Conservation (phyloP, 2,329 filamentous ascomycete species). For the Penicillium concentricum region DNA sequence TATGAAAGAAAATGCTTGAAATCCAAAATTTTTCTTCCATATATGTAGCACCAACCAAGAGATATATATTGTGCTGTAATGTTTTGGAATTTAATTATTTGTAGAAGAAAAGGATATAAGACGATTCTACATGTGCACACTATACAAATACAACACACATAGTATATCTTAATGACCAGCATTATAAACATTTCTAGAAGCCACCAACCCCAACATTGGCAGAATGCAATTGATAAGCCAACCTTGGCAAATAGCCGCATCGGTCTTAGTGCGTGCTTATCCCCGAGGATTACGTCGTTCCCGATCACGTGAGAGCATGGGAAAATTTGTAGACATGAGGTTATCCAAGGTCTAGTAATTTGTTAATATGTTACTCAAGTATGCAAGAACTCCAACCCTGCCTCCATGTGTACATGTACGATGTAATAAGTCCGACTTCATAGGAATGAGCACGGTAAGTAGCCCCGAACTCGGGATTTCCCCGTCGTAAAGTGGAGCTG, state of each 20-base stretch:
- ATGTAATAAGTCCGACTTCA: neutral
- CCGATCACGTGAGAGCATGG: neutral
- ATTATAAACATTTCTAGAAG: neutral
- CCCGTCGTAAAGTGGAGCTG: conserved; percentile 8
- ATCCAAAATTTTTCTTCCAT: too few relatives aligned
- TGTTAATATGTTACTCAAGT: neutral
- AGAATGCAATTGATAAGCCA: neutral
- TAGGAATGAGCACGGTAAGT: neutral
- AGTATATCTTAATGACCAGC: neutral
- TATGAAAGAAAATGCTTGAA: neutral
- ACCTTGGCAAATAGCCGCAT: neutral
- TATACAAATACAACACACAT: too few relatives aligned
- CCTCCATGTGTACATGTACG: neutral
- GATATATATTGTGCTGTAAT: neutral
- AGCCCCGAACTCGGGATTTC: neutral
- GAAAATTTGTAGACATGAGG: neutral
- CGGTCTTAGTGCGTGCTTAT: conserved; percentile 4
- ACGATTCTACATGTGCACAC: neutral
- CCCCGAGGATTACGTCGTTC: conserved; percentile 3
- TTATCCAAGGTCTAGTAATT: neutral
- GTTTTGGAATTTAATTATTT: neutral
- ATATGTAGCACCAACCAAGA: neutral
- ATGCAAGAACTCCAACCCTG: neutral
- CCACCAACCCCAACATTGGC: neutral
- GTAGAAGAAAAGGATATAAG: neutral